Evolutionary conservation across 352 stramenopile genomes (phyloP).

Genomic region (Globisporangium barbulae): DNA sequence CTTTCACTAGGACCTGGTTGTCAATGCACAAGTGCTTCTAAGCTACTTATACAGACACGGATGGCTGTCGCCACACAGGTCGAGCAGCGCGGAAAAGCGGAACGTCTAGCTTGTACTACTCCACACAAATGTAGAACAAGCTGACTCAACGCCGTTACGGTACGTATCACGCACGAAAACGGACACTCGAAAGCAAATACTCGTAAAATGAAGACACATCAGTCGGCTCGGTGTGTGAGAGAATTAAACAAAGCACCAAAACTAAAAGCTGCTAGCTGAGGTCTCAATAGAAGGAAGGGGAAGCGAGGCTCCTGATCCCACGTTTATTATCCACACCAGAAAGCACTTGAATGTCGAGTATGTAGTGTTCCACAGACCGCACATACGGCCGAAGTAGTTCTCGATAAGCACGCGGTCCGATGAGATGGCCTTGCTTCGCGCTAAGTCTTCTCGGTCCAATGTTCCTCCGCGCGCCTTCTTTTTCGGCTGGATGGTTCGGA

Average conservation of each 20-base stretch:
- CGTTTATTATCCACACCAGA: background rate
- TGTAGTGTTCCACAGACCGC: too few species aligned
- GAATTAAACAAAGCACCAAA: background rate
- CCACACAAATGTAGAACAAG: background rate
- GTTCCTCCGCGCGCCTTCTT: too few species aligned
- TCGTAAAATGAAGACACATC: background rate
- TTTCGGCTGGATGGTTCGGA: too few species aligned
- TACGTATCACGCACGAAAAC: background rate
- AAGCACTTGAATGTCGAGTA: too few species aligned
- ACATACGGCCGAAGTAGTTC: too few species aligned
- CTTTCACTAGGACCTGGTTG: too few species aligned
- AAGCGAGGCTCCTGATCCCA: background rate
- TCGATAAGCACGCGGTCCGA: too few species aligned
- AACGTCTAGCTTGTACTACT: background rate
- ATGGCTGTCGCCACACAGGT: too few species aligned
- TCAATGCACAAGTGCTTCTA: too few species aligned
- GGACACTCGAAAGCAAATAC: background rate
- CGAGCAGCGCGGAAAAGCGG: background rate
- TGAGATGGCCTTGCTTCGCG: too few species aligned
- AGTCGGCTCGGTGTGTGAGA: background rate
- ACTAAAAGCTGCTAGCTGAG: background rate
- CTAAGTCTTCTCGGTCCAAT: too few species aligned
- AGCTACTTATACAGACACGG: too few species aligned
- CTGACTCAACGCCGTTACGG: background rate
- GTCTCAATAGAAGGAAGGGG: background rate